A percentile compares a stretch with the other conserved stretches of the same genome.
These are phyloP conservation scores for Tylopilus sp. DNA, from an alignment of 768 basidiomycete genomes.

Conservation along the genomic window DNA sequence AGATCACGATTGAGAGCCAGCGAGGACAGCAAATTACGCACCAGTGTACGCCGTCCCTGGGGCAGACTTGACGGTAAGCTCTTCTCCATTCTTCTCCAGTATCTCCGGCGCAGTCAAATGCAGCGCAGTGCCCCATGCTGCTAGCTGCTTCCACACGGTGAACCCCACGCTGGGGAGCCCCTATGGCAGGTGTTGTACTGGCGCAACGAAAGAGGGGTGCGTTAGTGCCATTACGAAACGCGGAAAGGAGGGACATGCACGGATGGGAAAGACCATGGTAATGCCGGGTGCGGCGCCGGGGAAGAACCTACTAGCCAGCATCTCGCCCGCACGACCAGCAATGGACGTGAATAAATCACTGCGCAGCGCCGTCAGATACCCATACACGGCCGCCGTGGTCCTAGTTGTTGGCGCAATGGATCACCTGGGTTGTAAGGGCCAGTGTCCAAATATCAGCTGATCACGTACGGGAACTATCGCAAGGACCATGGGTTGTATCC, in stretches of 20 bases:
- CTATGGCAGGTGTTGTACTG: conserved; percentile 26
- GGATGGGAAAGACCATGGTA: conserved; percentile 26
- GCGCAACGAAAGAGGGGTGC: too few species aligned
- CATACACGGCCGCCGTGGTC: conserved; percentile 34
- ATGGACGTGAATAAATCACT: conserved; percentile 31
- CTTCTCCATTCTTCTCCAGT: conserved; percentile 26
- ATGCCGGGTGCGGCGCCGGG: conserved; percentile 33
- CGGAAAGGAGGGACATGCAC: conserved; percentile 12
- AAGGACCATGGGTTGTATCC: too few species aligned
- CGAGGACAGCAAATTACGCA: neutral
- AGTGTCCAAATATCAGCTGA: too few species aligned
- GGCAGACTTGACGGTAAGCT: conserved; percentile 26
- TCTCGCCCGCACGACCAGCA: conserved; percentile 30
- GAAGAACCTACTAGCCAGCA: conserved; percentile 25
- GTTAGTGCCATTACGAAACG: neutral
- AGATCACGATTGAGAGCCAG: too few species aligned
- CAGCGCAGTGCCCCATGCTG: conserved; percentile 14
- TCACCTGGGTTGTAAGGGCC: too few species aligned
- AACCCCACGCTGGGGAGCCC: conserved; percentile 33
- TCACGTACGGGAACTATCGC: too few species aligned
- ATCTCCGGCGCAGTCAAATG: conserved; percentile 20
- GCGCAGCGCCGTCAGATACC: conserved; percentile 30
- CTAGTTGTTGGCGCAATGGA: conserved; percentile 28
- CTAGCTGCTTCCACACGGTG: conserved; percentile 21
- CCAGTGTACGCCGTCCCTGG: conserved; percentile 31